Evolutionary conservation across 2,329 filamentous ascomycete genomes (phyloP), one percentile per base, ranked within the genome.

Genomic region (Fusarium stilboides): DNA sequence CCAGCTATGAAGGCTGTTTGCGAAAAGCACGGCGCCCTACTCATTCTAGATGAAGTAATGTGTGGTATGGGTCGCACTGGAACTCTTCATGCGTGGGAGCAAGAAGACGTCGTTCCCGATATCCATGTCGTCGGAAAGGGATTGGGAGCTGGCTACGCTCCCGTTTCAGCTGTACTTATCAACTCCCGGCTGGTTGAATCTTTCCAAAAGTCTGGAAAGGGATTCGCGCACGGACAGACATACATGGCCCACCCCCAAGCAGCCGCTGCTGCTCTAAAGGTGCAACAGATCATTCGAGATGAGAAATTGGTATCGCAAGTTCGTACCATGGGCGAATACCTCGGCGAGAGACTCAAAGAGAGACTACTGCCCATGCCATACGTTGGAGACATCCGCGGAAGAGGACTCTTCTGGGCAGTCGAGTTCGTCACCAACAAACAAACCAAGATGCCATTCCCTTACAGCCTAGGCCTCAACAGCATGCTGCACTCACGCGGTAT

Each of bases 41-140:
- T 89, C 7, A 82, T 88, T n/a, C 65, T 88, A 0, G 87, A 88
- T 57, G 85, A 88, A 75, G 85, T 94, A 62, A 93, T 94, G 91
- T 90, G 86, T 50, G 90, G 90, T 12, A 87, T 88, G 78, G 89
- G 89, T 5, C 84, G 89, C 5, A 85, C 83, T 0, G 89, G 89
- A 0, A 87, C 82, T 8, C 77, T 92, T 69, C 86, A 92, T 77
- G 87, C 88, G 0, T 92, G 87, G 85, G 83, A 91, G 72, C 84
- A 89, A 46, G 86, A 90, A 81, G 81, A n/a, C 5, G 69, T 84
- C 0, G 69, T 74, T 12, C 91, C 91, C 0, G 90, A 93, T 71
- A 84, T 93, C 3, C 86, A 90, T 73, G 87, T 88, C 0, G 79
- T 92, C 12, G 91, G 87, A 0, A 93, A 93, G 76, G 88, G 87